phyloP scores from a whole-genome alignment of 129 eudicot genomes.

The Pittosporum tobira region DNA sequence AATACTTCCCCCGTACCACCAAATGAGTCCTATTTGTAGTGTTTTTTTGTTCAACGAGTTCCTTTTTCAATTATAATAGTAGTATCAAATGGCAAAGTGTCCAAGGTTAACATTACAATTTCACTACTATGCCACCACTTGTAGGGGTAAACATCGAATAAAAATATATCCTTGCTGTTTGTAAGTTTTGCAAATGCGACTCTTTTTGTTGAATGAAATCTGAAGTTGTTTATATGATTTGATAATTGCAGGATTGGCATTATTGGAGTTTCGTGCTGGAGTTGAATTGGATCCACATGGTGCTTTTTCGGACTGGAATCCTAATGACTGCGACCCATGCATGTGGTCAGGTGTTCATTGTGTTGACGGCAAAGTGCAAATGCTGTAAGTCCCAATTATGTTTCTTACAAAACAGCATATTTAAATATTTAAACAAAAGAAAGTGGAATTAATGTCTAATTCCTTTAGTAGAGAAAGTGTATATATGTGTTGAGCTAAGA shows the following conservation, averaged over 20 bases:
- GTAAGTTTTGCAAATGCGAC: too few relatives aligned
- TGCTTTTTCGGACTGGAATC: slow-evolving; percentile 61
- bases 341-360: slow-evolving; percentile 78
- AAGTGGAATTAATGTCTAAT: background rate
- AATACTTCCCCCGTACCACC: too few relatives aligned
- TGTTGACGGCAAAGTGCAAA: slow-evolving; percentile 62
- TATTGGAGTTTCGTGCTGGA: slow-evolving; percentile 53
- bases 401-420: background rate
- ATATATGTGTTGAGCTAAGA: background rate
- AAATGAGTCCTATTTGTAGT: too few relatives aligned
- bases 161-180: too few relatives aligned
- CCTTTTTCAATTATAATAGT: too few relatives aligned
- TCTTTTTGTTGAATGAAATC: too few relatives aligned
- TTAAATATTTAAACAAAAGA: background rate
- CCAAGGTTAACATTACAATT: too few relatives aligned
- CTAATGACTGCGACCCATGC: slow-evolving; percentile 54
- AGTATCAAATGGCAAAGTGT: too few relatives aligned
- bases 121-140: too few relatives aligned
- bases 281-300: slow-evolving; percentile 56
- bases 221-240: slow-evolving; percentile 1
- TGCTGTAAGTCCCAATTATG: slow-evolving; percentile 53
- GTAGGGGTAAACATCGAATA: too few relatives aligned
- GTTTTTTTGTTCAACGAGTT: too few relatives aligned
- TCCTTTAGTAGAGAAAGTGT: background rate
- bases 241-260: slow-evolving; percentile 44